Conservation (phyloP, 1,284 basidiomycete species). For the Trichosporon ovoides region DNA sequence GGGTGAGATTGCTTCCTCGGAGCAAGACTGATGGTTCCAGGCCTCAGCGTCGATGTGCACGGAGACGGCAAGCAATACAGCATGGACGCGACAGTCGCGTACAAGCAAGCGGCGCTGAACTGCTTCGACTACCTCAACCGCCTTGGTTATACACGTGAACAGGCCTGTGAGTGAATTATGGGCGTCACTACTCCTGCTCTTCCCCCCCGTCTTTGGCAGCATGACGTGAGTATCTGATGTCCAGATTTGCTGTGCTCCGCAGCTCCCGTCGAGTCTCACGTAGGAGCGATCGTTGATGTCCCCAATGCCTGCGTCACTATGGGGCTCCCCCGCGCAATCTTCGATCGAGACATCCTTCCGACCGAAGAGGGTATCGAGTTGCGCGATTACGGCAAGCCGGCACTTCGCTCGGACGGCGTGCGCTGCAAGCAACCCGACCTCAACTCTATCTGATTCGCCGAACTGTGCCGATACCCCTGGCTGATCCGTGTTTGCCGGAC, state of each 20-base stretch:
- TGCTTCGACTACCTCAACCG: slow-evolving; percentile 62
- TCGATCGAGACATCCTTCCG: slow-evolving; percentile 66
- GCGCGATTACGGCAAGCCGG: slow-evolving; percentile 60
- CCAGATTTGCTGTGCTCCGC: slow-evolving; percentile 66
- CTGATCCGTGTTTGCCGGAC: too few relatives aligned
- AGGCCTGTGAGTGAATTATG: slow-evolving; percentile 56
- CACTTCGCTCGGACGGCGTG: slow-evolving; percentile 59
- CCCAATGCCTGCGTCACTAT: slow-evolving; percentile 72
- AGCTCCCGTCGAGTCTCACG: slow-evolving; percentile 65
- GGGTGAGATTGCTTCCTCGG: slow-evolving; percentile 1
- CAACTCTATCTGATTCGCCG: background rate
- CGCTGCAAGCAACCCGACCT: slow-evolving; percentile 9
- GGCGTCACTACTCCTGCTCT: too few relatives aligned
- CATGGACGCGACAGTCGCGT: slow-evolving; percentile 45
- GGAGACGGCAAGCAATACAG: slow-evolving; percentile 16
- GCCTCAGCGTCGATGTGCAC: slow-evolving; percentile 9
- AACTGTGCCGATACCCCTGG: too few relatives aligned
- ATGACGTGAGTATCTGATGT: too few relatives aligned
- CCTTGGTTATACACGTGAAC: slow-evolving; percentile 53
- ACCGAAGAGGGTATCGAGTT: slow-evolving; percentile 58
- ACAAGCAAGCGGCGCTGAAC: slow-evolving; percentile 71
- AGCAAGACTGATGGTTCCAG: background rate
- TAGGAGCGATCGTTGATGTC: slow-evolving; percentile 68
- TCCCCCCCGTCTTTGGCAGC: too few relatives aligned
- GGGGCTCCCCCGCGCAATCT: slow-evolving; percentile 64